Conservation (phyloP, 2,329 filamentous ascomycete genomes). For the Neospermospora avenae region DNA sequence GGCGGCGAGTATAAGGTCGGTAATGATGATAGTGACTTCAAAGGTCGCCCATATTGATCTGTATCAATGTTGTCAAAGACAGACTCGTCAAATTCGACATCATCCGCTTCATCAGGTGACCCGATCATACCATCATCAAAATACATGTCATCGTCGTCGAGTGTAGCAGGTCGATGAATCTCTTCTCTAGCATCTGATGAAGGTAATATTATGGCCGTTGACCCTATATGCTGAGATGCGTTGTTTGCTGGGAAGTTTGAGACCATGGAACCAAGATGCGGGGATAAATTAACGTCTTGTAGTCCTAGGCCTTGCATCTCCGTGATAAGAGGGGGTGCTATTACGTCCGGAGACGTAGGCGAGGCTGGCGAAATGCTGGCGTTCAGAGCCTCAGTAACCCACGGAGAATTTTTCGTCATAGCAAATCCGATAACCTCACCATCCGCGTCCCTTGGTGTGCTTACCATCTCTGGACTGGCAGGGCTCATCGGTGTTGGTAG, state of each 20-base stretch:
- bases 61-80: conserved; percentile 69
- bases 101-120: conserved; percentile 43
- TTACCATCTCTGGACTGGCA: conserved; percentile 42
- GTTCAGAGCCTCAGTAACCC: conserved; percentile 7
- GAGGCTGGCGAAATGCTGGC: conserved; percentile 19
- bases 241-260: neutral
- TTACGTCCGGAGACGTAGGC: conserved; percentile 9
- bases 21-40: conserved; percentile 39
- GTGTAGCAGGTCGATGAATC: conserved; percentile 18
- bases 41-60: conserved; percentile 58
- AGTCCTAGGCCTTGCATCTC: conserved; percentile 25
- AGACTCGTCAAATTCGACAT: conserved; percentile 66
- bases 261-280: neutral
- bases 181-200: conserved; percentile 6
- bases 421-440: conserved; percentile 58
- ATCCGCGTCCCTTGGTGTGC: conserved; percentile 53
- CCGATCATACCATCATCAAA: conserved; percentile 60
- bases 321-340: neutral
- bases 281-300: conserved; percentile 16
- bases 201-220: conserved; percentile 4
- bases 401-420: conserved; percentile 33
- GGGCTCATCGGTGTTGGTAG: conserved; percentile 52
- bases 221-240: neutral
- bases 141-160: conserved; percentile 61
- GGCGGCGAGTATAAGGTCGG: conserved; percentile 32